phyloP scores from a whole-genome alignment of 345 rosid genomes.

The Salix suchowensis region DNA sequence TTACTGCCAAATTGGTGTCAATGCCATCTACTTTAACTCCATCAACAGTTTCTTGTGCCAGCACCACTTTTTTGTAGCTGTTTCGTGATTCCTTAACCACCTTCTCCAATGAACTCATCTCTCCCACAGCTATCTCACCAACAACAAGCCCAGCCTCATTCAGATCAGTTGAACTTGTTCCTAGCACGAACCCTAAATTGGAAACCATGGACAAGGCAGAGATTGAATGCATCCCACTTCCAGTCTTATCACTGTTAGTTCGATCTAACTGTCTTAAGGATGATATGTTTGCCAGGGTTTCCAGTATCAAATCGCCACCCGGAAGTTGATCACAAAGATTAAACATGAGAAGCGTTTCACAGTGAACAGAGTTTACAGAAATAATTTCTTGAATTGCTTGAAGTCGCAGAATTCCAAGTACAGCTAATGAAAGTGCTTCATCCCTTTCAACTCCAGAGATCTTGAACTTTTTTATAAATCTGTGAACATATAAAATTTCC shows the following conservation, averaged over 20 bases:
- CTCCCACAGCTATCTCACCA: conserved; percentile 89
- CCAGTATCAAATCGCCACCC: conserved; percentile 87
- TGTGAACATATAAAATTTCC: conserved; percentile 72
- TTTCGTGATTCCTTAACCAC: conserved; percentile 71
- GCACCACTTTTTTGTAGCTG: conserved; percentile 68
- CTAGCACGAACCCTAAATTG: conserved; percentile 68
- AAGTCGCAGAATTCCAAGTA: conserved; percentile 70
- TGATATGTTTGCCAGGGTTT: conserved; percentile 78
- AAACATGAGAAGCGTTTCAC: conserved; percentile 69
- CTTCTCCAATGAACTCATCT: conserved; percentile 71
- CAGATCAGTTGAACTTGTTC: conserved; percentile 48
- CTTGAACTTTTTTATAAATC: conserved; percentile 61
- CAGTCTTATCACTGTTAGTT: conserved; percentile 34
- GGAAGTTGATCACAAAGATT: conserved; percentile 94
- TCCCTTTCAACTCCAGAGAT: conserved; percentile 58
- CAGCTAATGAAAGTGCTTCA: conserved; percentile 81
- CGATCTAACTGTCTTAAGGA: conserved; percentile 45
- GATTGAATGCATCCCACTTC: conserved; percentile 59
- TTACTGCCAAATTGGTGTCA: conserved; percentile 92
- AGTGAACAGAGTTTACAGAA: conserved; percentile 31
- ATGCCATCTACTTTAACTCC: conserved; percentile 92
- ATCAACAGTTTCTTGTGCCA: conserved; percentile 80
- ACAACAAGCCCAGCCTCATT: conserved; percentile 50
- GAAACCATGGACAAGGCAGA: conserved; percentile 79
- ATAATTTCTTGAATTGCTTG: conserved; percentile 79